Evolutionary conservation across 1,284 basidiomycete species (phyloP).

Genomic region (Cystobasidiaceae sp.): DNA sequence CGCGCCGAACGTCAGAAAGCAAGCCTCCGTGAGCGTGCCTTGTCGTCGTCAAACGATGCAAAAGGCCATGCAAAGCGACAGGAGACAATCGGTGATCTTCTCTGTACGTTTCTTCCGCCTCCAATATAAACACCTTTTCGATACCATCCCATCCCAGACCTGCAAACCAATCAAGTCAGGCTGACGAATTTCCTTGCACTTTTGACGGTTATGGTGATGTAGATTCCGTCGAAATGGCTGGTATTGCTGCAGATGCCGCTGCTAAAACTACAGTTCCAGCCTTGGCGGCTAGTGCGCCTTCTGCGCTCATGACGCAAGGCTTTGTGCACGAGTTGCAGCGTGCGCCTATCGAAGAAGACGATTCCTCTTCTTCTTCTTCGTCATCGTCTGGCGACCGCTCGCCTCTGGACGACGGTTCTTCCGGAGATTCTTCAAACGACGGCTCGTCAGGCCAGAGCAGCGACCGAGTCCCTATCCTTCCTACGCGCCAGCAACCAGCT

Average conservation of each 20-base stretch:
- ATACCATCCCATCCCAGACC: too few species aligned
- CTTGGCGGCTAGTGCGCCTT: conserved; percentile 1
- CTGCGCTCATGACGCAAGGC: neutral
- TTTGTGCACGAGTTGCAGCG: neutral
- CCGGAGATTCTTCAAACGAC: neutral
- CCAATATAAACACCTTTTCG: too few species aligned
- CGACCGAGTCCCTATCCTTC: too few species aligned
- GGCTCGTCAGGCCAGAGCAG: neutral
- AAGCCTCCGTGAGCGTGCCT: conserved; percentile 1
- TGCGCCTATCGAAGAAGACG: neutral
- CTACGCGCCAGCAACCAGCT: too few species aligned
- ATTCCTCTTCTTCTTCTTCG: neutral
- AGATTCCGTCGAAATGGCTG: neutral
- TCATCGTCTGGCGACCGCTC: neutral
- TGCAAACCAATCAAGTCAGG: too few species aligned
- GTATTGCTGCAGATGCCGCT: neutral
- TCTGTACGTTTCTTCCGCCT: too few species aligned
- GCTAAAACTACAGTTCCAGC: conserved; percentile 7
- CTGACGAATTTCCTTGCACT: too few species aligned
- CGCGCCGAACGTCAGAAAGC: conserved; percentile 2
- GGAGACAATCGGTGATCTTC: too few species aligned
- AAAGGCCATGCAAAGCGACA: too few species aligned
- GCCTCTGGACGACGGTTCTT: neutral
- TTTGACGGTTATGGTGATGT: too few species aligned
- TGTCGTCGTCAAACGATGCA: too few species aligned